Conservation (phyloP, 345 rosid genomes). For the Kernera saxatilis region DNA sequence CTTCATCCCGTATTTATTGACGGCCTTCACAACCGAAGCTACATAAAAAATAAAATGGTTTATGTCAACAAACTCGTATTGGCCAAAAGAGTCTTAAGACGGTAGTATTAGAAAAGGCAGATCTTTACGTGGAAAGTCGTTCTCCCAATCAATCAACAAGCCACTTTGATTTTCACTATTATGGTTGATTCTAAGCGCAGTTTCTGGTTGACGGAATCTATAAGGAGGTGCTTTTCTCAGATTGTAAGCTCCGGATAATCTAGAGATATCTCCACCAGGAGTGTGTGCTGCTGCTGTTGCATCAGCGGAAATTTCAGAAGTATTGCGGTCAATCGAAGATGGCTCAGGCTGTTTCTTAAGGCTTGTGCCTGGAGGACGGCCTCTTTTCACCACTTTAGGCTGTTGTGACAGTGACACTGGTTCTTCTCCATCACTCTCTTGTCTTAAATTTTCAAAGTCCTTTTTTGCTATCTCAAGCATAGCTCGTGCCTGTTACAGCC, state of each 20-base stretch:
- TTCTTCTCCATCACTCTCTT: conserved; percentile 65
- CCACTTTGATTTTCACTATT: conserved; percentile 42
- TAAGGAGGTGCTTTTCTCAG: conserved; percentile 48
- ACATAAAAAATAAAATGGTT: conserved; percentile 15
- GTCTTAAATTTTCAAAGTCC: conserved; percentile 75
- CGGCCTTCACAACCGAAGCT: conserved; percentile 88
- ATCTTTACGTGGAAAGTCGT: conserved; percentile 76
- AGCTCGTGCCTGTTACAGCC: conserved; percentile 58
- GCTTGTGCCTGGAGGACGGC: conserved; percentile 31
- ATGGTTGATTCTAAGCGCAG: conserved; percentile 40
- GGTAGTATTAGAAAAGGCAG: neutral
- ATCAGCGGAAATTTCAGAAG: conserved; percentile 53
- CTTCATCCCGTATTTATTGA: conserved; percentile 75
- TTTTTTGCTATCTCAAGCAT: conserved; percentile 83
- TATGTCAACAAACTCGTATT: conserved; percentile 1
- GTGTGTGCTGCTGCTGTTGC: conserved; percentile 38
- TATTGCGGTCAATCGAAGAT: conserved; percentile 42
- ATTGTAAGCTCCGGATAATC: conserved; percentile 46
- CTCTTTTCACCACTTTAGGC: conserved; percentile 43
- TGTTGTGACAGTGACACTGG: conserved; percentile 38
- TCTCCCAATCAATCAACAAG: conserved; percentile 72
- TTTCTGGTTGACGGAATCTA: conserved; percentile 46
- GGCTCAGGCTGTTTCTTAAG: conserved; percentile 53
- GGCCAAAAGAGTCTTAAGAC: neutral
- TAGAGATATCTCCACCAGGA: conserved; percentile 43